Evolutionary conservation across 2,329 filamentous ascomycete species (phyloP).

Genomic region (Bipolaris victoriae): DNA sequence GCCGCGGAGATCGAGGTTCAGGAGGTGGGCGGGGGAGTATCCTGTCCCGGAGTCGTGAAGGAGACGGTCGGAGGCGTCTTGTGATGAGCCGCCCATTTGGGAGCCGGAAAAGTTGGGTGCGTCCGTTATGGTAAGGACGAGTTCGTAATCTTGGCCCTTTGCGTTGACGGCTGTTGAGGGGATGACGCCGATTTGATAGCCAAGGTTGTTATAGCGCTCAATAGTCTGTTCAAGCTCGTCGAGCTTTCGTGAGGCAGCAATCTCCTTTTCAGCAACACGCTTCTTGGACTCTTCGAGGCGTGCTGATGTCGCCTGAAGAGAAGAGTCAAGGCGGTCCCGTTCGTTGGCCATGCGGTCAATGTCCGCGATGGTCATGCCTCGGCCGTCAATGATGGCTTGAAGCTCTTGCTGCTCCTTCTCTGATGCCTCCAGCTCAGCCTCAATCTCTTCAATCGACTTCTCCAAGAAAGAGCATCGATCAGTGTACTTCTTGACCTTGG

Average conservation of each 20-base stretch:
- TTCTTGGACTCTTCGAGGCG: constrained; percentile 86
- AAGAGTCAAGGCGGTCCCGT: constrained; percentile 88
- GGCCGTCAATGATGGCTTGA: constrained; percentile 86
- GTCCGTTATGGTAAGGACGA: constrained; percentile 81
- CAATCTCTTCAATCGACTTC: constrained; percentile 82
- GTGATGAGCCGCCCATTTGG: constrained; percentile 55
- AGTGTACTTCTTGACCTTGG: constrained; percentile 88
- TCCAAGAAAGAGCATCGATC: constrained; percentile 80
- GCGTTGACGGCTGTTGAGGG: constrained; percentile 84
- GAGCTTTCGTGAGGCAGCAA: constrained; percentile 82
- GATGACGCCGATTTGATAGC: constrained; percentile 91
- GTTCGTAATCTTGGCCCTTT: constrained; percentile 82
- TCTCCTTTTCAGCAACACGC: constrained; percentile 81
- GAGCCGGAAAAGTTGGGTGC: constrained; percentile 71
- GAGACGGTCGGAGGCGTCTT: constrained; percentile 70
- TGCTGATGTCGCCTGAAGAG: constrained; percentile 75
- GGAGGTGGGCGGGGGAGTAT: constrained; percentile 86
- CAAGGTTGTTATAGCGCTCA: constrained; percentile 90
- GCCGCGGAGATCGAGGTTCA: constrained; percentile 87
- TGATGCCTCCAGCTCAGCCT: constrained; percentile 79
- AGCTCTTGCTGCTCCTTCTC: constrained; percentile 81
- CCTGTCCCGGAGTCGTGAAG: constrained; percentile 82
- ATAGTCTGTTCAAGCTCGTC: constrained; percentile 92
- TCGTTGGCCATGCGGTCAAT: constrained; percentile 99
- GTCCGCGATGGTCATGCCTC: constrained; percentile 95